These are phyloP conservation scores for Neofusicoccum ribis DNA, from an alignment of 2,329 filamentous ascomycete genomes.

Conservation along the genomic window DNA sequence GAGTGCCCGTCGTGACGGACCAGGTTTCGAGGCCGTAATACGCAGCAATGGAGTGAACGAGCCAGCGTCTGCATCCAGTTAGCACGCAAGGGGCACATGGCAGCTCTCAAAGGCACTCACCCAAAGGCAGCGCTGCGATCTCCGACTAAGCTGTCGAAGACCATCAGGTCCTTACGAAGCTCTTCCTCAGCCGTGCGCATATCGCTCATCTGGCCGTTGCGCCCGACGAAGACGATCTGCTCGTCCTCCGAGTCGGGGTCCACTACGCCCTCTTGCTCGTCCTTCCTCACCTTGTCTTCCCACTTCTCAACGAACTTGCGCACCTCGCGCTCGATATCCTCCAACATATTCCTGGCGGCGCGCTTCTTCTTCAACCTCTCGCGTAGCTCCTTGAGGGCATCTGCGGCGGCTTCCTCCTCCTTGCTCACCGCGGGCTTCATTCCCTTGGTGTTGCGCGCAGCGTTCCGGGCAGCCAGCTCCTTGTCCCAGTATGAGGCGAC, in stretches of 20 bases:
- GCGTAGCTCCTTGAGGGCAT: conserved; percentile 77
- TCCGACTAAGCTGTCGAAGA: conserved; percentile 77
- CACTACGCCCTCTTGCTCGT: conserved; percentile 49
- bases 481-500: conserved; percentile 84
- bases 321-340: conserved; percentile 82
- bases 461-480: conserved; percentile 44
- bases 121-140: conserved; percentile 80
- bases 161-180: conserved; percentile 64
- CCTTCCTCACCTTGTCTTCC: conserved; percentile 48
- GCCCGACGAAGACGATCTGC: conserved; percentile 87
- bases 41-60: conserved; percentile 86
- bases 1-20: conserved; percentile 71
- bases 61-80: conserved; percentile 67
- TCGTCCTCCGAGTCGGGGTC: conserved; percentile 66
- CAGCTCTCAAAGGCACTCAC: conserved; percentile 51
- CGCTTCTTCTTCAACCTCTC: conserved; percentile 77
- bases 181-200: conserved; percentile 52
- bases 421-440: conserved; percentile 39
- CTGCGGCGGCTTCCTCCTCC: conserved; percentile 46
- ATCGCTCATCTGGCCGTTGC: conserved; percentile 65
- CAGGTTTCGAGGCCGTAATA: conserved; percentile 90
- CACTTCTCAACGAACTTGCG: conserved; percentile 69
- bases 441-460: conserved; percentile 42
- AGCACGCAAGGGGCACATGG: background rate
- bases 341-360: conserved; percentile 76